Conservation (phyloP, 2,329 filamentous ascomycete species). For the Aspergillus pseudoterreus region DNA sequence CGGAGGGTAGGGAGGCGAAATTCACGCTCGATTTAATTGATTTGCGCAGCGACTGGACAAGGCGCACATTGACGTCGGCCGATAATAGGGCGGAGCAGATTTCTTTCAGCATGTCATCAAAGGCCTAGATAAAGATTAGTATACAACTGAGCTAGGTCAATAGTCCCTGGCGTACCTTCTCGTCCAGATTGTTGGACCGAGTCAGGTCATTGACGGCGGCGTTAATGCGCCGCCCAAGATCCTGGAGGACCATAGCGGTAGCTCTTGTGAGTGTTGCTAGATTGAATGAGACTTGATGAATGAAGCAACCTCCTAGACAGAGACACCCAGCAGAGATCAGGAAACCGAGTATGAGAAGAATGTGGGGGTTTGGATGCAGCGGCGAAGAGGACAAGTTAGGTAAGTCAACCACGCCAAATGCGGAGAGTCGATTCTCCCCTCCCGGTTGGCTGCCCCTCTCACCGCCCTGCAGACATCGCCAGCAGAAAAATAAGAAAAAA, state of each 20-base stretch:
- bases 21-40: constrained; percentile 89
- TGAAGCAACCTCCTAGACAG: background rate
- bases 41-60: constrained; percentile 86
- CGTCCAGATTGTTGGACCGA: constrained; percentile 86
- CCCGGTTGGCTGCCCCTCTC: constrained; percentile 21
- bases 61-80: constrained; percentile 93
- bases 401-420: constrained; percentile 18
- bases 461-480: constrained; percentile 22
- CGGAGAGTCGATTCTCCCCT: constrained; percentile 30
- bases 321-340: background rate
- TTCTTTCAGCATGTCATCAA: constrained; percentile 97
- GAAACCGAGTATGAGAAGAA: background rate
- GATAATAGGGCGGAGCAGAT: constrained; percentile 94
- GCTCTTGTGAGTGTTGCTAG: background rate
- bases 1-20: constrained; percentile 86
- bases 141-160: constrained; percentile 2
- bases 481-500: constrained; percentile 23
- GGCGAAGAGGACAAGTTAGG: constrained; percentile 14
- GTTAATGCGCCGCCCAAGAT: constrained; percentile 97
- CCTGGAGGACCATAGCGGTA: constrained; percentile 87
- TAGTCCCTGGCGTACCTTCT: constrained; percentile 63
- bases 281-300: background rate
- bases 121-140: constrained; percentile 58
- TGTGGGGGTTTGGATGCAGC: background rate
- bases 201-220: constrained; percentile 92